Conservation (phyloP, 306 rosid species). For the Ormosia emarginata region DNA sequence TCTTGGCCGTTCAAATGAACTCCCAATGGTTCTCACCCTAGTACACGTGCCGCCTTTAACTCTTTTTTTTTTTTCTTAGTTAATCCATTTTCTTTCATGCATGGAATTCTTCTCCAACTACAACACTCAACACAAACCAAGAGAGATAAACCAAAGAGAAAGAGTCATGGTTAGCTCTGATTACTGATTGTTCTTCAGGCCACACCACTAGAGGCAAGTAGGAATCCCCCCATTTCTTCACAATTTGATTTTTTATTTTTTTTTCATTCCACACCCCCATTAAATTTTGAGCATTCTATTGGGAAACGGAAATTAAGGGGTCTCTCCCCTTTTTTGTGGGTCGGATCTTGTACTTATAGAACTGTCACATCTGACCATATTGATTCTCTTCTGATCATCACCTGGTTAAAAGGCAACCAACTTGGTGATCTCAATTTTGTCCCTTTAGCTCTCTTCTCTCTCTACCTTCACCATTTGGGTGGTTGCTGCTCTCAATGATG, state of each 20-base stretch:
- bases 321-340: conserved; percentile 45
- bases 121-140: conserved; percentile 37
- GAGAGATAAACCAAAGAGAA: conserved; percentile 17
- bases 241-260: conserved; percentile 29
- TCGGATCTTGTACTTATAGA: conserved; percentile 81
- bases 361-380: conserved; percentile 68
- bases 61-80: conserved; percentile 15
- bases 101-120: conserved; percentile 76
- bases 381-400: conserved; percentile 39
- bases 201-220: conserved; percentile 14
- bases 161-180: conserved; percentile 36
- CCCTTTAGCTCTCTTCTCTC: not conserved
- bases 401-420: conserved; percentile 30
- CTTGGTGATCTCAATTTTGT: conserved; percentile 48
- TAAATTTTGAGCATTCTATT: conserved; percentile 33
- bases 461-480: not conserved
- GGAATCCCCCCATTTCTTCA: not conserved
- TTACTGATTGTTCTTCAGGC: conserved; percentile 30
- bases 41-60: conserved; percentile 64
- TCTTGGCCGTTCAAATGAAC: conserved; percentile 46
- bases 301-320: conserved; percentile 44
- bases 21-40: conserved; percentile 31
- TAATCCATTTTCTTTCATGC: conserved; percentile 56
- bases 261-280: not conserved
- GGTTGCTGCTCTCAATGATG: not conserved